These are phyloP conservation scores for Cercospora zeina DNA, from an alignment of 2,329 filamentous ascomycete species.

Conservation along the genomic window DNA sequence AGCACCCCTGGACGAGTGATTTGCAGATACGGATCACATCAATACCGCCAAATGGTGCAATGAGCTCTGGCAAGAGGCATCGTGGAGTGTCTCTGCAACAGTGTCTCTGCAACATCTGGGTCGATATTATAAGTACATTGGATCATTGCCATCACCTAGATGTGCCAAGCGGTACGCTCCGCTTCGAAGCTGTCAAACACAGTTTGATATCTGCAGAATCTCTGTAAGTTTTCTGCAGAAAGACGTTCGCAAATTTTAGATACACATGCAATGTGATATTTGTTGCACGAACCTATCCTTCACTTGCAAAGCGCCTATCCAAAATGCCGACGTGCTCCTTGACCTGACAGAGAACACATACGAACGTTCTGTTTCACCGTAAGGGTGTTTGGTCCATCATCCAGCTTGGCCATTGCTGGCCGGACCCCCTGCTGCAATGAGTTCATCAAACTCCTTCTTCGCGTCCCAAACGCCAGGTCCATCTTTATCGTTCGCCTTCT, in stretches of 20 bases:
- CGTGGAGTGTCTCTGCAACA: neutral
- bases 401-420: neutral
- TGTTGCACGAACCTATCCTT: neutral
- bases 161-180: neutral
- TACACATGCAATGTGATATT: neutral
- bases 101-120: neutral
- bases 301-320: too few species aligned
- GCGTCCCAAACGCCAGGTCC: conserved; percentile 24
- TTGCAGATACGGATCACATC: neutral
- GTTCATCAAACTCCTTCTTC: conserved; percentile 28
- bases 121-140: neutral
- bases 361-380: neutral
- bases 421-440: neutral
- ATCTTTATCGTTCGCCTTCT: conserved; percentile 21
- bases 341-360: too few species aligned
- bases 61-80: neutral
- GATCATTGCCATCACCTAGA: neutral
- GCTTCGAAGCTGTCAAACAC: neutral
- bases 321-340: too few species aligned
- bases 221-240: neutral
- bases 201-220: too few species aligned
- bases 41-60: neutral
- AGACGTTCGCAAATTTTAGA: neutral
- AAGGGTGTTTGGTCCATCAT: neutral
- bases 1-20: neutral